A percentile compares a stretch with the other conserved stretches of the same genome.
These are phyloP conservation scores for Dittrichia graveolens DNA, from an alignment of 129 eudicot species.

Conservation along the genomic window DNA sequence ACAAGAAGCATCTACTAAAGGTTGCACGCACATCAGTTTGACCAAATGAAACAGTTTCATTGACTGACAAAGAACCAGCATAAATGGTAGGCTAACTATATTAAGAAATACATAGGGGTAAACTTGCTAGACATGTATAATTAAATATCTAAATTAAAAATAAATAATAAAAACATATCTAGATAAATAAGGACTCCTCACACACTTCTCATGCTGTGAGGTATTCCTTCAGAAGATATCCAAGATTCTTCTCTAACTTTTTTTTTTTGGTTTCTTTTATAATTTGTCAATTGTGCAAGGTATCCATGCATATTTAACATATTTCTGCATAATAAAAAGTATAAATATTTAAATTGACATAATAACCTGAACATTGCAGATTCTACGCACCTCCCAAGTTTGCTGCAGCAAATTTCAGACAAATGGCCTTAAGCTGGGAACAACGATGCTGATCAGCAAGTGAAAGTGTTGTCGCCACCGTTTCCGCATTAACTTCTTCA, in stretches of 20 bases:
- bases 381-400: constrained; percentile 98
- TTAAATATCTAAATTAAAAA: no score
- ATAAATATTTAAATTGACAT: constrained; percentile 43
- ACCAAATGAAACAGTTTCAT: neutral
- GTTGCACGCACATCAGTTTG: neutral
- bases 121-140: neutral
- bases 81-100: neutral
- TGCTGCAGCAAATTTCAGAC: constrained; percentile 88
- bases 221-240: constrained; percentile 9
- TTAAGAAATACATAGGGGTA: neutral
- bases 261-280: neutral
- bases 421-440: constrained; percentile 72
- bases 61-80: neutral
- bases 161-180: neutral
- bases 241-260: neutral
- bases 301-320: constrained; percentile 23
- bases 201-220: constrained; percentile 9
- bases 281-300: constrained; percentile 21
- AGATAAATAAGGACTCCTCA: constrained; percentile 4
- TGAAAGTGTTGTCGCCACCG: constrained; percentile 87
- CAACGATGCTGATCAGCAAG: constrained; percentile 90
- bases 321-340: constrained; percentile 29
- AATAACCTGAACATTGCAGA: constrained; percentile 80
- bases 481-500: constrained; percentile 68
- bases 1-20: neutral